Conservation (phyloP, 192 early-diverging fungal species). For the Podochytrium sp. region DNA sequence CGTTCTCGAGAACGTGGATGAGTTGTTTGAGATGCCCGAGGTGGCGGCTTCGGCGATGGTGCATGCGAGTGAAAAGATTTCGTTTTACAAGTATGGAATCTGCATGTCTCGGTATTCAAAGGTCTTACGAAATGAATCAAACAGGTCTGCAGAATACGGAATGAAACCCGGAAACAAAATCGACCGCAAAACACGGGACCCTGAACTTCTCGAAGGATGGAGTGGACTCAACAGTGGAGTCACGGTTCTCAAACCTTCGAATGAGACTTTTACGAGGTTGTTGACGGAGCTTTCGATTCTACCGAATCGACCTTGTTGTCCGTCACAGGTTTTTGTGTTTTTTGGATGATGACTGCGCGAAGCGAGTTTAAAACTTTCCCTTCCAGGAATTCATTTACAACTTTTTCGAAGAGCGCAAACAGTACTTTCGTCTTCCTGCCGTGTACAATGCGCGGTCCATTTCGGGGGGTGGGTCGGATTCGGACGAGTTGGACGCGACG, state of each 20-base stretch:
- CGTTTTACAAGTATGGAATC: constrained; percentile 20
- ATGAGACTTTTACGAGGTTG: constrained; percentile 23
- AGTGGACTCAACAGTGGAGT: constrained; percentile 37
- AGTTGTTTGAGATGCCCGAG: constrained; percentile 32
- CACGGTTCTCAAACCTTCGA: constrained; percentile 38
- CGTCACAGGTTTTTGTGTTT: constrained; percentile 18
- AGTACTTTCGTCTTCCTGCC: constrained; percentile 28
- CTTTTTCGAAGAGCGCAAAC: constrained; percentile 38
- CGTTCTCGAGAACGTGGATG: constrained; percentile 30
- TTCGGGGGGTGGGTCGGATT: neutral
- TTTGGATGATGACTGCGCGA: neutral
- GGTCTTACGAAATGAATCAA: neutral
- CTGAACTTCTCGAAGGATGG: constrained; percentile 22
- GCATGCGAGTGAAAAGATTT: constrained; percentile 26
- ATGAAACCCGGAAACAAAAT: constrained; percentile 20
- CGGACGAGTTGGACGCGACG: neutral
- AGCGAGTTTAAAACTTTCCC: neutral
- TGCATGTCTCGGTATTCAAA: neutral
- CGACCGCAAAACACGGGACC: neutral
- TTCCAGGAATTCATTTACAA: constrained; percentile 33
- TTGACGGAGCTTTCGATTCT: constrained; percentile 29
- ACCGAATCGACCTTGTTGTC: constrained; percentile 37
- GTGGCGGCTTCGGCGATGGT: constrained; percentile 8
- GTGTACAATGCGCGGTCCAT: constrained; percentile 28
- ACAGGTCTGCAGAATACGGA: constrained; percentile 8